Percentiles rank a stretch among this genome's conserved stretches.
Conservation (phyloP, 192 early-diverging fungal species). For the Entomortierella beljakovae region DNA sequence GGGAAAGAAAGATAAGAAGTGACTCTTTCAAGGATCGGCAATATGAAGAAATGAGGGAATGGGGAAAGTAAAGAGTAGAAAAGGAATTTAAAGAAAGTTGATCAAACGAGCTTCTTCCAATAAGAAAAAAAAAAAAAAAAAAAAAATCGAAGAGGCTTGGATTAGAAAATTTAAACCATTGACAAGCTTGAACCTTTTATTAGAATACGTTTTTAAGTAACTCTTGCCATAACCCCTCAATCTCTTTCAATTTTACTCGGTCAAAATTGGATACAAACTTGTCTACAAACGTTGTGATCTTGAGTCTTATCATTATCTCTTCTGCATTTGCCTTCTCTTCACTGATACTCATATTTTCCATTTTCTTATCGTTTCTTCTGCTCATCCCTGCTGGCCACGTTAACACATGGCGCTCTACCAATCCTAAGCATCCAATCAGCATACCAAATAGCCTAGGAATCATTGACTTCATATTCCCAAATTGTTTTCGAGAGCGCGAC, state of each 20-base stretch:
- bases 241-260: conserved; percentile 19
- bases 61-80: too few relatives aligned
- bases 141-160: too few relatives aligned
- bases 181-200: too few relatives aligned
- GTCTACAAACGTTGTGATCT: conserved; percentile 39
- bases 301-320: conserved; percentile 22
- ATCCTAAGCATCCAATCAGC: conserved; percentile 18
- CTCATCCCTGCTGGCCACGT: not conserved
- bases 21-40: too few relatives aligned
- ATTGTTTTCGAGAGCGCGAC: conserved; percentile 38
- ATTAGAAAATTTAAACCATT: too few relatives aligned
- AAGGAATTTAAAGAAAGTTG: too few relatives aligned
- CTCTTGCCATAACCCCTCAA: conserved; percentile 33
- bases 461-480: conserved; percentile 23
- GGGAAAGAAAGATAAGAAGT: too few relatives aligned
- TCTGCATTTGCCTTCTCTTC: conserved; percentile 9
- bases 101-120: too few relatives aligned
- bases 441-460: conserved; percentile 34
- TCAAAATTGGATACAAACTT: conserved; percentile 47
- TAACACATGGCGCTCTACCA: conserved; percentile 28
- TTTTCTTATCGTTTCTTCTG: not conserved
- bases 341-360: not conserved
- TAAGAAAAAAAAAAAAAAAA: too few relatives aligned
- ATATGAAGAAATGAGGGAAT: too few relatives aligned
- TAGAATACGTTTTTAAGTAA: conserved; percentile 13